Evolutionary conservation across 352 stramenopile species (phyloP), one percentile per base, ranked within the genome.

Genomic region (Phytopythium chamaehyphon): DNA sequence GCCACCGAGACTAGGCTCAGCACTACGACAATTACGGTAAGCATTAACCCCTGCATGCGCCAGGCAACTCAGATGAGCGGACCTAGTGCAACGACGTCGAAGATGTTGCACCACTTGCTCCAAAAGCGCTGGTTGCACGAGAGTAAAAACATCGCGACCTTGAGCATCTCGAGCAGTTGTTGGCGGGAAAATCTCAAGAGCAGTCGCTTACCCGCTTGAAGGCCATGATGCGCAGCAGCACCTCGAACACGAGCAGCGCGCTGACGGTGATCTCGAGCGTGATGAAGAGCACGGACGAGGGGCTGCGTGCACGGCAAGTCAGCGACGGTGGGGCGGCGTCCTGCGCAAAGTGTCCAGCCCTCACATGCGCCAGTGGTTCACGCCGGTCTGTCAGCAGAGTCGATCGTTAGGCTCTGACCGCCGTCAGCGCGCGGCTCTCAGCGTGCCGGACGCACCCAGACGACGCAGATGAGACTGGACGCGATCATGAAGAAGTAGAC

Each of bases 61-160:
- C 9, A 28, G 8, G 43, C 6, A 0, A n/a, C 31, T 1, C 9
- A 28, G 33, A 6, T 2, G 36, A 42, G 61, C 60, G 24, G 24
- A 92, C 81, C 66, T 16, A 90, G 64, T 16, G 77, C 83, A n/a
- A 90, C 40, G 26, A 93, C 63, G 58, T 93, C 83, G 47, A 93
- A 93, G 18, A 93, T 73, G 64, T 93, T 93, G 57, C 71, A 86
- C 83, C 83, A 93, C 59, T 88, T 89, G 51, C 73, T 74, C 79
- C 83, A 93, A 50, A 89, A 93, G 24, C 76, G 69, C 81, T 92
- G 53, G 28, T 23, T 22, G 21, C 3, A 38, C 6, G 3, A 28
- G 16, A 43, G 26, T 39, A 9, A 46, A 14, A 10, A 24, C 7
- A 18, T 26, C n/a, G 23, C 1, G 18, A 23, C 8, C 8, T 35